These are phyloP conservation scores for Odontarrhena argentea DNA, from an alignment of 345 rosid species.

Conservation along the genomic window DNA sequence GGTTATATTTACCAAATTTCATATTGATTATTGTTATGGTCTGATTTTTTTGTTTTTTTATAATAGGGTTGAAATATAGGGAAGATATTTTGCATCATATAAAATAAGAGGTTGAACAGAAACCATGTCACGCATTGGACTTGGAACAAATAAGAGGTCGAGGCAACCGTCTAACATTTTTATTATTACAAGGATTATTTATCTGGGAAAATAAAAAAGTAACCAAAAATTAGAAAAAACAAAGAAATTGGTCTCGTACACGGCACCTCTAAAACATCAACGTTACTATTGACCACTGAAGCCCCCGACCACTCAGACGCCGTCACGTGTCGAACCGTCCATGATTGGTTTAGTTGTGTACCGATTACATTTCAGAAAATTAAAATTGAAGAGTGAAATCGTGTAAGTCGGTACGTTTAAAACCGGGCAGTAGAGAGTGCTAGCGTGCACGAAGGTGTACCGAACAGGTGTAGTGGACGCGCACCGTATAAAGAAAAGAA, in stretches of 20 bases:
- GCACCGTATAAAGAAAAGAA: slow-evolving; percentile 32
- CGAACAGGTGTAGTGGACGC: slow-evolving; percentile 19
- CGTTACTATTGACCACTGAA: slow-evolving; percentile 4
- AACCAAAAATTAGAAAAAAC: neutral
- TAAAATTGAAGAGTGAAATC: too few species aligned
- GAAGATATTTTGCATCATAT: slow-evolving; percentile 6
- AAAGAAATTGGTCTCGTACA: slow-evolving; percentile 35
- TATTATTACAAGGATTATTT: slow-evolving; percentile 1
- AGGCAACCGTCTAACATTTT: slow-evolving; percentile 6
- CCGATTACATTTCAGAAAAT: too few species aligned
- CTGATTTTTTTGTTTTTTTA: too few species aligned
- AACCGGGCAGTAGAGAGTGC: slow-evolving; percentile 29
- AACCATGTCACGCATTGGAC: slow-evolving; percentile 26
- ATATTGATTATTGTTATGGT: too few species aligned
- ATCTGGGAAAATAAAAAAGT: neutral
- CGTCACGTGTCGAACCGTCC: too few species aligned
- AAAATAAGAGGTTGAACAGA: slow-evolving; percentile 22
- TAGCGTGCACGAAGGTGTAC: slow-evolving; percentile 36
- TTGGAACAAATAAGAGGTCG: slow-evolving; percentile 20
- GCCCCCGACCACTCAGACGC: neutral
- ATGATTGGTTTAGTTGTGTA: too few species aligned
- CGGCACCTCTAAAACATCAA: slow-evolving; percentile 31
- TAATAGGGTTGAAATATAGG: neutral
- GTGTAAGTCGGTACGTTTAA: neutral
- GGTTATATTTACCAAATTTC: too few species aligned